phyloP scores from a whole-genome alignment of 164 flowering plant genomes.

The Euptelea pleiosperma region DNA sequence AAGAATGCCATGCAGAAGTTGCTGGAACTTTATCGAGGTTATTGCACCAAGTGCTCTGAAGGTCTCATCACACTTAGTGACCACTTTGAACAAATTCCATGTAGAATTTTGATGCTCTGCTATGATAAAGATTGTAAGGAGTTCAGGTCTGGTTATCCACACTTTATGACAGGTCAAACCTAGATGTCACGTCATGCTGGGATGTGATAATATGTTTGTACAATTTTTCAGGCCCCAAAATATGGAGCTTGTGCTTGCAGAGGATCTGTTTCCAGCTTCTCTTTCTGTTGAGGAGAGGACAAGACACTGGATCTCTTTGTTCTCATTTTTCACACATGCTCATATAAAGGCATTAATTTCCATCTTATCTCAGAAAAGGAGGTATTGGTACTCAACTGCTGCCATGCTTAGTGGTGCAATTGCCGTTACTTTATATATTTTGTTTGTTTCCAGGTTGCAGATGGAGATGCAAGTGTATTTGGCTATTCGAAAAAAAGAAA shows the following conservation, averaged over 20 bases:
- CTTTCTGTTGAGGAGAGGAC: constrained; percentile 67
- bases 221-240: constrained; percentile 56
- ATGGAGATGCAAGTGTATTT: constrained; percentile 65
- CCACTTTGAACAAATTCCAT: constrained; percentile 76
- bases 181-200: neutral
- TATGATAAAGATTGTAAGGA: constrained; percentile 86
- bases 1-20: constrained; percentile 71
- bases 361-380: constrained; percentile 70
- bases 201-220: constrained; percentile 9
- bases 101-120: constrained; percentile 73
- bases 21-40: constrained; percentile 67
- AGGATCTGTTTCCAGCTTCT: constrained; percentile 64
- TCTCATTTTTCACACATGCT: constrained; percentile 53
- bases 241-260: constrained; percentile 75
- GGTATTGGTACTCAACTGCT: constrained; percentile 40
- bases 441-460: constrained; percentile 59
- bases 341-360: constrained; percentile 70
- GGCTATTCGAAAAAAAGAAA: constrained; percentile 44
- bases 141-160: constrained; percentile 56
- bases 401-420: neutral
- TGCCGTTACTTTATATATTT: constrained; percentile 4
- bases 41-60: constrained; percentile 63
- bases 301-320: constrained; percentile 72
- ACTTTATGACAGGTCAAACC: neutral
- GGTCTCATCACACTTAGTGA: constrained; percentile 39